A percentile compares a stretch with the other conserved stretches of the same genome.
phyloP scores from a whole-genome alignment of 2,329 filamentous ascomycete species.

The Capronia coronata region DNA sequence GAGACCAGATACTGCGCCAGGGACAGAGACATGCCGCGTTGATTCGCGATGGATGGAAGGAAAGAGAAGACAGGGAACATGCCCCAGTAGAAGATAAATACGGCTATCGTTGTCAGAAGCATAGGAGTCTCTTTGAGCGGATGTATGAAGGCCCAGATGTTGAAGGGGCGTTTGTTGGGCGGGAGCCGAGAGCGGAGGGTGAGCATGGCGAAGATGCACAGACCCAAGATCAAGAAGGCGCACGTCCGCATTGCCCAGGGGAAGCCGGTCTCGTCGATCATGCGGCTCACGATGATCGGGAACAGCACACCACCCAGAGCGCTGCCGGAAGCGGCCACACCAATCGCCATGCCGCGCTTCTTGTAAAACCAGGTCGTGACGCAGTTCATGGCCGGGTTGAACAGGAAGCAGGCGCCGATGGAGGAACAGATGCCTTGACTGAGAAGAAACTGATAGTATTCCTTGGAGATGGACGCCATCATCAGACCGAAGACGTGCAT shows the following conservation, averaged over 20 bases:
- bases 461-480: conserved; percentile 49
- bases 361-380: conserved; percentile 50
- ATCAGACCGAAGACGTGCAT: conserved; percentile 54
- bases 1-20: conserved; percentile 30
- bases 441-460: conserved; percentile 54
- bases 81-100: conserved; percentile 31
- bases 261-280: conserved; percentile 50
- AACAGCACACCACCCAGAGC: conserved; percentile 55
- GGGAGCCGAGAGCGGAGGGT: conserved; percentile 49
- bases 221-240: conserved; percentile 56
- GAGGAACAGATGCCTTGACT: conserved; percentile 50
- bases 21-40: conserved; percentile 25
- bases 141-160: conserved; percentile 31
- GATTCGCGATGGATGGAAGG: conserved; percentile 25
- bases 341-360: conserved; percentile 49
- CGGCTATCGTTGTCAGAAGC: conserved; percentile 24
- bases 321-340: conserved; percentile 49
- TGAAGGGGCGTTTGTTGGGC: conserved; percentile 34
- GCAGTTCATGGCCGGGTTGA: conserved; percentile 39
- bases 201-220: conserved; percentile 48
- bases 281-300: conserved; percentile 54
- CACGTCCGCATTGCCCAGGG: conserved; percentile 53
- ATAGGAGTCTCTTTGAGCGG: conserved; percentile 30
- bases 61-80: conserved; percentile 31
- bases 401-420: conserved; percentile 46